Conservation (phyloP, 2,329 filamentous ascomycete genomes). For the Aspergillus transmontanensis region DNA sequence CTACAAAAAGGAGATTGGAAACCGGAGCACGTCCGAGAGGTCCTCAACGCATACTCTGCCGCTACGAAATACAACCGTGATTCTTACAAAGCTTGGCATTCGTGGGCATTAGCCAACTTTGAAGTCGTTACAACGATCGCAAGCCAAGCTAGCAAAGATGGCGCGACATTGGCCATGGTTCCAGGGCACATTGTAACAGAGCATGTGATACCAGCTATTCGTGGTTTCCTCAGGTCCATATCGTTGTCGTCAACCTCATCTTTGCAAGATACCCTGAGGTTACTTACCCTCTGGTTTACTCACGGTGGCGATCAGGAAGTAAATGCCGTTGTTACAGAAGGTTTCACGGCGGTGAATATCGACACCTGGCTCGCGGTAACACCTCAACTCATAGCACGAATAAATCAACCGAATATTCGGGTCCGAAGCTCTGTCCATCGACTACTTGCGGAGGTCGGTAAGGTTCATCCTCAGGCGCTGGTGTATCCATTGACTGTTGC, state of each 20-base stretch:
- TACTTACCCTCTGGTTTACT: conserved; percentile 94
- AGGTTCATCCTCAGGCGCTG: conserved; percentile 90
- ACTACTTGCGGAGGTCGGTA: conserved; percentile 86
- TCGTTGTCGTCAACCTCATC: conserved; percentile 88
- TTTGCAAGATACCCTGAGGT: conserved; percentile 87
- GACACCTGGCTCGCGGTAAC: conserved; percentile 99
- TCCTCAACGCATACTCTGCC: conserved; percentile 85
- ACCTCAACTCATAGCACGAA: conserved; percentile 92
- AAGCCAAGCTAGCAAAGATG: conserved; percentile 64
- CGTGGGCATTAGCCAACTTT: conserved; percentile 97
- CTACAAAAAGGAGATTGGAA: conserved; percentile 89
- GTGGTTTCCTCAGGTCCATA: conserved; percentile 97
- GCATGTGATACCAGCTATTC: conserved; percentile 91
- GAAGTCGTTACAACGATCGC: conserved; percentile 88
- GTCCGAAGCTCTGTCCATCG: conserved; percentile 92
- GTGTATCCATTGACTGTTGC: conserved; percentile 97
- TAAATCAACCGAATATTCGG: conserved; percentile 90
- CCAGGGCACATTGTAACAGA: conserved; percentile 73
- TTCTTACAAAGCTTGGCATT: conserved; percentile 99
- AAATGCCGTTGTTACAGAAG: conserved; percentile 83
- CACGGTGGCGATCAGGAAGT: conserved; percentile 89
- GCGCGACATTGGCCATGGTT: conserved; percentile 48
- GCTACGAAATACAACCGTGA: conserved; percentile 92
- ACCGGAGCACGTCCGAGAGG: conserved; percentile 80
- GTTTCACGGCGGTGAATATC: conserved; percentile 87